A percentile compares a stretch with the other conserved stretches of the same genome.
Evolutionary conservation across 306 rosid species (phyloP).

Genomic region (Trichosanthes truncata): DNA sequence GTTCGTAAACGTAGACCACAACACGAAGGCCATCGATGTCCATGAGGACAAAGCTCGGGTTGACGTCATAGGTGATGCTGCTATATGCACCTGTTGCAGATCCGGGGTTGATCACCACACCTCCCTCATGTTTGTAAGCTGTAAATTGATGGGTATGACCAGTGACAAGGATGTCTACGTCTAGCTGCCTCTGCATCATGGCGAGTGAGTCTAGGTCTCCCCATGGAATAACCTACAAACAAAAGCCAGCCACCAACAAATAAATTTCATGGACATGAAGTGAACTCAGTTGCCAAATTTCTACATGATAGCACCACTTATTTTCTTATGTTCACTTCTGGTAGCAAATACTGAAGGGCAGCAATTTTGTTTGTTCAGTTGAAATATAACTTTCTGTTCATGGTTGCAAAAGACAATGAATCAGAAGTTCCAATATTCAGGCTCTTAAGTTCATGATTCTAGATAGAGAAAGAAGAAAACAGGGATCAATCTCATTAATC

Average conservation of each 20-base stretch:
- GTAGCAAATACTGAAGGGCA: background rate
- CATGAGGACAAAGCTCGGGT: constrained; percentile 98
- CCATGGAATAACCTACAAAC: constrained; percentile 92
- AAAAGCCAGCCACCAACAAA: constrained; percentile 12
- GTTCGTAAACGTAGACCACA: constrained; percentile 93
- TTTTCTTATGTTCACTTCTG: background rate
- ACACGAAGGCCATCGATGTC: constrained; percentile 94
- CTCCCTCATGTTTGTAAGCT: constrained; percentile 95
- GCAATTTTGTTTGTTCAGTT: background rate
- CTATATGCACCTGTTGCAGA: constrained; percentile 95
- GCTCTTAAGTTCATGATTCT: background rate
- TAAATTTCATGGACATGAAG: background rate
- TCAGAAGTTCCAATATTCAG: background rate
- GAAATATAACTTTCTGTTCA: background rate
- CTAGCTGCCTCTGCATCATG: constrained; percentile 98
- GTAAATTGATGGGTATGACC: constrained; percentile 98
- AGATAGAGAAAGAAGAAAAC: background rate
- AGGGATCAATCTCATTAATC: background rate
- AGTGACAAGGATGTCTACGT: constrained; percentile 94
- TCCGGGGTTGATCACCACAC: constrained; percentile 96
- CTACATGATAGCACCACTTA: background rate
- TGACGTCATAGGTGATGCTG: constrained; percentile 91
- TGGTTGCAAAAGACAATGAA: background rate
- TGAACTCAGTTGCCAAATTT: background rate
- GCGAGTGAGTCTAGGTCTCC: constrained; percentile 99